Conservation (phyloP, 768 basidiomycete genomes). For the Mycena amicta region DNA sequence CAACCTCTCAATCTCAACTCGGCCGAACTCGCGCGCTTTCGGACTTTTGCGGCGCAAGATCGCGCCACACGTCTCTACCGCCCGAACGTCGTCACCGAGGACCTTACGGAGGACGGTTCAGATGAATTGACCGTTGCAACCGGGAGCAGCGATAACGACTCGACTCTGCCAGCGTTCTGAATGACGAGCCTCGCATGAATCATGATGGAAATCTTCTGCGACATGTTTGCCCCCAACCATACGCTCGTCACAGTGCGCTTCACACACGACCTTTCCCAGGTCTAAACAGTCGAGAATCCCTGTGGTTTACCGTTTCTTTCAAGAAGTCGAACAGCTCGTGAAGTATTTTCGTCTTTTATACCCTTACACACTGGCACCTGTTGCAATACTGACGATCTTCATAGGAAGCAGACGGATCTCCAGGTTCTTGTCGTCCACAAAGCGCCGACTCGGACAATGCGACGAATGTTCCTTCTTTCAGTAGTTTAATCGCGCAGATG, state of each 20-base stretch:
- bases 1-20: not conserved
- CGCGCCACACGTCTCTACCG: not conserved
- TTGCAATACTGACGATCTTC: too few species aligned
- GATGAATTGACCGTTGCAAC: too few species aligned
- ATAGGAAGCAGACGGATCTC: too few species aligned
- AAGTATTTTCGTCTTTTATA: too few species aligned
- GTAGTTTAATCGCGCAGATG: too few species aligned
- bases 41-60: not conserved
- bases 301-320: not conserved
- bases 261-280: not conserved
- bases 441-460: too few species aligned
- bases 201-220: not conserved
- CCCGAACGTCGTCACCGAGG: too few species aligned
- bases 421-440: too few species aligned
- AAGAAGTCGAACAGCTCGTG: not conserved
- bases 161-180: not conserved
- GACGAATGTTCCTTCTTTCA: too few species aligned
- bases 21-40: not conserved
- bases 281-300: not conserved
- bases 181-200: not conserved
- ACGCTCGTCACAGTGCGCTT: not conserved
- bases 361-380: too few species aligned
- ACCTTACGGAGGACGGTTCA: too few species aligned
- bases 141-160: too few species aligned
- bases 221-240: not conserved